Evolutionary conservation across 352 stramenopile genomes (phyloP).

Genomic region (Globisporangium canariense): DNA sequence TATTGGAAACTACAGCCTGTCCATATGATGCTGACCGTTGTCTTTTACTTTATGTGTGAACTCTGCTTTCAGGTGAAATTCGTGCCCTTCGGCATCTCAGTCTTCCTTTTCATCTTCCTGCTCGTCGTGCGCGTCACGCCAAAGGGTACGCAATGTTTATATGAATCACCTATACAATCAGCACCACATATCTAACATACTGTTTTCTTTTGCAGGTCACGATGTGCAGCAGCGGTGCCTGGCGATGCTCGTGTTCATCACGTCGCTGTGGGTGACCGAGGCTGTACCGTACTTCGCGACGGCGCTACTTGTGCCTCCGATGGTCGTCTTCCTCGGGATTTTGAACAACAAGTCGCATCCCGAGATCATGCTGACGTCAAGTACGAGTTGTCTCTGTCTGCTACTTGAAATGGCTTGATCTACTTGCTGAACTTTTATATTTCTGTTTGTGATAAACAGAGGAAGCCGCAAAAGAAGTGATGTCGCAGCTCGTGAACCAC

Average conservation of each 20-base stretch:
- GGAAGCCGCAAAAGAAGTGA: conserved; percentile 85
- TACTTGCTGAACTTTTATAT: conserved; percentile 2
- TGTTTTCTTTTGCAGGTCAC: conserved; percentile 31
- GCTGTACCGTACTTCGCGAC: conserved; percentile 91
- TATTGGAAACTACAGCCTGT: neutral
- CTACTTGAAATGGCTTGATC: neutral
- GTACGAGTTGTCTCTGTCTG: conserved; percentile 28
- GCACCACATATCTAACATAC: neutral
- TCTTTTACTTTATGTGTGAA: neutral
- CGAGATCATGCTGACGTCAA: conserved; percentile 59
- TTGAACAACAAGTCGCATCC: conserved; percentile 84
- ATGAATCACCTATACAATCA: no score
- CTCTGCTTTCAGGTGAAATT: conserved; percentile 61
- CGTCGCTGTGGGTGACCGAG: conserved; percentile 89
- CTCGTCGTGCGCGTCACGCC: conserved; percentile 73
- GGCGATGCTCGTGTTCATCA: conserved; percentile 89
- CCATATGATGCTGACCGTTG: neutral
- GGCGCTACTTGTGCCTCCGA: conserved; percentile 81
- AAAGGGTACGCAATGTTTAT: conserved; percentile 34
- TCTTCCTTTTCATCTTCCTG: conserved; percentile 72
- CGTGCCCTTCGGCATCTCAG: conserved; percentile 65
- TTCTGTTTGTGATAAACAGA: conserved; percentile 26
- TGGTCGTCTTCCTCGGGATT: conserved; percentile 88
- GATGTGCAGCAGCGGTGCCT: conserved; percentile 83
- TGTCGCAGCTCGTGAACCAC: conserved; percentile 89